Conservation (phyloP, 441 rosid genomes). For the Populus trichocarpa region DNA sequence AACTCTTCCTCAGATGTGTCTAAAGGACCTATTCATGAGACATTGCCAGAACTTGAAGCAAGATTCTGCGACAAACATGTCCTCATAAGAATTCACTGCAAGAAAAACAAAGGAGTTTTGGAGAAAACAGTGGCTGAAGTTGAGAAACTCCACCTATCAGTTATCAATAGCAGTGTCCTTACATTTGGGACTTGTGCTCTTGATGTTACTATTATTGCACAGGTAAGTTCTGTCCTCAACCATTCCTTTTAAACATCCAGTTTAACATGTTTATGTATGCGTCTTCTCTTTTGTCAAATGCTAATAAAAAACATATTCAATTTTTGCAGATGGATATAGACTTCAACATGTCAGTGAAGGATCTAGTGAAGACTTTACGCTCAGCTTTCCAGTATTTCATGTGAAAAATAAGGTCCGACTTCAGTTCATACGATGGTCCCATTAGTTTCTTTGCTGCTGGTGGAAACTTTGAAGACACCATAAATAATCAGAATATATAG, state of each 20-base stretch:
- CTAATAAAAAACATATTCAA: background rate
- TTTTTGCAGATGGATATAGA: slow-evolving; percentile 59
- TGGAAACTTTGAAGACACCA: background rate
- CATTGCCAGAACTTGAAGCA: slow-evolving; percentile 69
- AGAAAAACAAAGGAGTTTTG: slow-evolving; percentile 51
- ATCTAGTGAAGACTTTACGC: slow-evolving; percentile 60
- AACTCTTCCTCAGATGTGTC: slow-evolving; percentile 27
- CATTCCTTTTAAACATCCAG: background rate
- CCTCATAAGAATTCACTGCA: slow-evolving; percentile 63
- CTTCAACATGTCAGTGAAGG: slow-evolving; percentile 47
- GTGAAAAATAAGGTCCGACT: slow-evolving; percentile 17
- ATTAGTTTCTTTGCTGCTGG: background rate
- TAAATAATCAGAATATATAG: slow-evolving; percentile 7
- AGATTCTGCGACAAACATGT: slow-evolving; percentile 57
- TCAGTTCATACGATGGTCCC: background rate
- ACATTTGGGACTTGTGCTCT: slow-evolving; percentile 56
- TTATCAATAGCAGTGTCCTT: slow-evolving; percentile 52
- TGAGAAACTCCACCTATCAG: slow-evolving; percentile 46
- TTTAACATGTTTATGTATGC: background rate
- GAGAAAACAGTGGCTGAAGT: slow-evolving; percentile 54
- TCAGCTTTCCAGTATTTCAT: slow-evolving; percentile 39
- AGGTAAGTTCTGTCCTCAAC: slow-evolving; percentile 31
- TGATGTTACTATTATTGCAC: slow-evolving; percentile 58
- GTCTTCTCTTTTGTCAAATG: background rate
- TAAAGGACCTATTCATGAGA: slow-evolving; percentile 19